These are phyloP conservation scores for Podosphaera aphanis DNA, from an alignment of 2,329 filamentous ascomycete genomes.

Conservation along the genomic window DNA sequence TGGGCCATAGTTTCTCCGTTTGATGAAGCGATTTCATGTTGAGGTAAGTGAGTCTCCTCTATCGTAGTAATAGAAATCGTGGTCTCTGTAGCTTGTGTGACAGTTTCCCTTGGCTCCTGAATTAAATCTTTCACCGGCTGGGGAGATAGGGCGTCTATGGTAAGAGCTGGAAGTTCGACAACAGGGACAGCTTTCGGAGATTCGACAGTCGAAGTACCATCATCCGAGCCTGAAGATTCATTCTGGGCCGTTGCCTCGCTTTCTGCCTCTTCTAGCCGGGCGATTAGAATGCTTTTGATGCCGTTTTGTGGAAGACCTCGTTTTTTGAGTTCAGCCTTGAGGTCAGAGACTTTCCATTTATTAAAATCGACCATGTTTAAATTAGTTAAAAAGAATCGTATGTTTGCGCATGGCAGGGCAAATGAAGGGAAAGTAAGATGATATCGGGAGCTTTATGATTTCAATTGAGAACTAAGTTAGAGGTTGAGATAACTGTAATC, in stretches of 20 bases:
- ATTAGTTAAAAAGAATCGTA: background rate
- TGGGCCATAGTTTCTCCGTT: background rate
- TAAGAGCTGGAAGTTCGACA: background rate
- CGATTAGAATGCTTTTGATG: slow-evolving; percentile 47
- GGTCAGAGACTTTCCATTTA: slow-evolving; percentile 48
- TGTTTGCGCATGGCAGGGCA: slow-evolving; percentile 7
- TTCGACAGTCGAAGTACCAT: slow-evolving; percentile 4
- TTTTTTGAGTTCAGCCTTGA: slow-evolving; percentile 51
- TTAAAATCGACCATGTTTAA: slow-evolving; percentile 26
- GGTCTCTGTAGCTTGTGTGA: background rate
- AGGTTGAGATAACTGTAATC: background rate
- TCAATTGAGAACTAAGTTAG: background rate
- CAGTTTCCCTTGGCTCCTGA: no score
- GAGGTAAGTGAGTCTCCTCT: background rate
- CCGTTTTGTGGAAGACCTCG: slow-evolving; percentile 46
- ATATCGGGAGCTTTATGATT: background rate
- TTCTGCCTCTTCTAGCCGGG: slow-evolving; percentile 29
- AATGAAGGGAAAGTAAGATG: slow-evolving; percentile 2
- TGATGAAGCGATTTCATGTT: background rate
- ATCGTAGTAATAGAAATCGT: background rate
- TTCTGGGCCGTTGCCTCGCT: slow-evolving; percentile 13
- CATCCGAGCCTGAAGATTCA: slow-evolving; percentile 8
- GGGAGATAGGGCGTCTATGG: background rate
- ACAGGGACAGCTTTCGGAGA: slow-evolving; percentile 11
- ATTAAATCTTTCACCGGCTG: background rate